Evolutionary conservation across 2,329 filamentous ascomycete species (phyloP).

Genomic region (Alternaria ethzedia): DNA sequence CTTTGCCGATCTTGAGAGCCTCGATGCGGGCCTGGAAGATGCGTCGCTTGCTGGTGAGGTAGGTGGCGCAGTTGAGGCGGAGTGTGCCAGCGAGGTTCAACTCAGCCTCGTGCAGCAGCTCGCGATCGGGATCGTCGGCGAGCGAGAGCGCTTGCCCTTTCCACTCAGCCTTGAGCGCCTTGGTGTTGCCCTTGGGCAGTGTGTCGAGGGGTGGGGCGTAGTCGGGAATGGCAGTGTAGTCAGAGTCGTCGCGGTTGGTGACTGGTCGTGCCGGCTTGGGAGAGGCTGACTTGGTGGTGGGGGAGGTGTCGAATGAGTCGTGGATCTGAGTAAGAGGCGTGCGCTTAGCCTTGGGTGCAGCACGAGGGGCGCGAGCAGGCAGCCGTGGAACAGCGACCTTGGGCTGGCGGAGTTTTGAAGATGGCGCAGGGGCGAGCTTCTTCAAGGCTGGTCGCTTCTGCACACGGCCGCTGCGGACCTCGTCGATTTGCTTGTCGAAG

Average conservation of each 20-base stretch:
- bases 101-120: conserved; percentile 80
- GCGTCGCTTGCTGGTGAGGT: conserved; percentile 89
- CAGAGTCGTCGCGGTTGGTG: conserved; percentile 79
- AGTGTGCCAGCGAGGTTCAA: conserved; percentile 76
- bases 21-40: conserved; percentile 82
- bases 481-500: conserved; percentile 52
- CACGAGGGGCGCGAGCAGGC: conserved; percentile 42
- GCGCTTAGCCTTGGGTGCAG: conserved; percentile 44
- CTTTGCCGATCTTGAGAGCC: conserved; percentile 71
- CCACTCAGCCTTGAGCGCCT: conserved; percentile 84
- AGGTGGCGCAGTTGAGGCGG: conserved; percentile 83
- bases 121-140: conserved; percentile 65
- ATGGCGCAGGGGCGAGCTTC: conserved; percentile 48
- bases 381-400: conserved; percentile 44
- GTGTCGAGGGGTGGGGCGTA: conserved; percentile 73
- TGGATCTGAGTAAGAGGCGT: conserved; percentile 39
- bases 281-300: conserved; percentile 29
- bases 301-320: conserved; percentile 47
- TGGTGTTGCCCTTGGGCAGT: conserved; percentile 67
- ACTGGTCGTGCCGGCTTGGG: conserved; percentile 51
- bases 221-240: conserved; percentile 75
- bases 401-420: conserved; percentile 36
- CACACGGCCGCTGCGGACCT: conserved; percentile 46
- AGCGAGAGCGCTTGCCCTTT: conserved; percentile 82
- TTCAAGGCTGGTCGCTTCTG: conserved; percentile 45